These are phyloP conservation scores for Novymonas esmeraldas DNA, from an alignment of 208 protist species.

Conservation along the genomic window DNA sequence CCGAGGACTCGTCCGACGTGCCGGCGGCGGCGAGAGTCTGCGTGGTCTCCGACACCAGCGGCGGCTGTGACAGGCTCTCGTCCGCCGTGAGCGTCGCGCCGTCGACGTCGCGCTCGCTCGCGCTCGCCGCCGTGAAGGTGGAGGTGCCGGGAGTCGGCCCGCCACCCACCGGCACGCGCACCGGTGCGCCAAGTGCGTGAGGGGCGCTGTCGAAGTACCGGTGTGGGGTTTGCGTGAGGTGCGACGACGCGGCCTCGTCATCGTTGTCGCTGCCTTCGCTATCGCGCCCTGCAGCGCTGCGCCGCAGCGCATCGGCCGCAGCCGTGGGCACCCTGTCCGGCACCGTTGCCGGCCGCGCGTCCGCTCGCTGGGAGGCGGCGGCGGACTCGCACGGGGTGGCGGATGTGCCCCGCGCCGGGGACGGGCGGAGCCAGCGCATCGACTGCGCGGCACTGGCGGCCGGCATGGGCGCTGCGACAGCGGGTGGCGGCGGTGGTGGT, in stretches of 20 bases:
- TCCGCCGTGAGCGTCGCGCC: not conserved
- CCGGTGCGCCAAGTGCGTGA: no score
- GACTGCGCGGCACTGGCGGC: not conserved
- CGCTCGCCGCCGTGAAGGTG: not conserved
- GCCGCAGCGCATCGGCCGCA: not conserved
- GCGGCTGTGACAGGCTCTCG: not conserved
- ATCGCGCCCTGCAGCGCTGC: not conserved
- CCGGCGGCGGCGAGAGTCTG: not conserved
- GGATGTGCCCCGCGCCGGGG: not conserved
- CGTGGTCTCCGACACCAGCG: not conserved
- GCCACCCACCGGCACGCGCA: not conserved
- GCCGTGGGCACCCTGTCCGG: not conserved
- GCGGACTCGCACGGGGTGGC: not conserved
- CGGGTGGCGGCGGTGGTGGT: not conserved
- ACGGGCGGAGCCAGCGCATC: conserved; percentile 2
- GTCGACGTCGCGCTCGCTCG: not conserved
- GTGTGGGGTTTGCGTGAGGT: conserved; percentile 4
- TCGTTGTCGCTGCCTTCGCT: not conserved
- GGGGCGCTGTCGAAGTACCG: no score
- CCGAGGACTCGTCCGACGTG: no score
- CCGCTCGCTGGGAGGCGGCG: not conserved
- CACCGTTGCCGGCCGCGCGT: not conserved
- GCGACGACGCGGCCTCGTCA: not conserved
- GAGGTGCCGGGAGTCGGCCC: not conserved
- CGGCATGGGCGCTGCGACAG: not conserved